Percentiles rank a stretch among this genome's conserved stretches.
phyloP scores from a whole-genome alignment of 306 rosid genomes.

The Malus sylvestris region DNA sequence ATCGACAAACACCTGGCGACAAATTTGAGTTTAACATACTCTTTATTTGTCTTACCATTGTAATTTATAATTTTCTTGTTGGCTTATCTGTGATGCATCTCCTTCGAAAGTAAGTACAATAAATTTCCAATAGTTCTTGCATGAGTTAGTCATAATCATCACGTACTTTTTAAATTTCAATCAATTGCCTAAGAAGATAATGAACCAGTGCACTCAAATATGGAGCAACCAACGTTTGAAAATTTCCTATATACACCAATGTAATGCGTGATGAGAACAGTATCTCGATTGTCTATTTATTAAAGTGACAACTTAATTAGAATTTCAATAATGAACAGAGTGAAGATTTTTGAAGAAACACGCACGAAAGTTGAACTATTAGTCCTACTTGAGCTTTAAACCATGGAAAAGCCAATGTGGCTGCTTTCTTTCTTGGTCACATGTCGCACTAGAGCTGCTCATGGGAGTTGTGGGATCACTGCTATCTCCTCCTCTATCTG shows the following conservation, averaged over 20 bases:
- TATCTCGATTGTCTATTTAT: conserved; percentile 36
- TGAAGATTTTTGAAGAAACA: conserved; percentile 26
- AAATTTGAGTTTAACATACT: background rate
- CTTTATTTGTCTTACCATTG: background rate
- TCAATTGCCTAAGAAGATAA: background rate
- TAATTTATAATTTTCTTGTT: background rate
- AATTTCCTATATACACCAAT: conserved; percentile 34
- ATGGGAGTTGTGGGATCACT: conserved; percentile 65
- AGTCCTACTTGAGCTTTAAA: conserved; percentile 57
- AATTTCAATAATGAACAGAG: conserved; percentile 40
- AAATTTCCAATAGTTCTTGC: background rate
- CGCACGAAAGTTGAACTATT: conserved; percentile 21
- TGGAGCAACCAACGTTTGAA: conserved; percentile 3
- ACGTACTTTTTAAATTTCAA: background rate
- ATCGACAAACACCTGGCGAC: conserved; percentile 3
- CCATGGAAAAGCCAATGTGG: conserved; percentile 74
- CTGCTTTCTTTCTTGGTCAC: conserved; percentile 59
- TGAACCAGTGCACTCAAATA: conserved; percentile 2
- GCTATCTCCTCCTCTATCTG: conserved; percentile 62
- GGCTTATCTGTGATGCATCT: background rate
- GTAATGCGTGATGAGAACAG: conserved; percentile 11
- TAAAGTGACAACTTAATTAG: conserved; percentile 37
- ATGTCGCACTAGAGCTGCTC: conserved; percentile 70
- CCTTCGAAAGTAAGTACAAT: background rate
- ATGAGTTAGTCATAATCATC: conserved; percentile 14